Evolutionary conservation across 1,284 basidiomycete genomes (phyloP).

Genomic region (Moesziomyces sp.): DNA sequence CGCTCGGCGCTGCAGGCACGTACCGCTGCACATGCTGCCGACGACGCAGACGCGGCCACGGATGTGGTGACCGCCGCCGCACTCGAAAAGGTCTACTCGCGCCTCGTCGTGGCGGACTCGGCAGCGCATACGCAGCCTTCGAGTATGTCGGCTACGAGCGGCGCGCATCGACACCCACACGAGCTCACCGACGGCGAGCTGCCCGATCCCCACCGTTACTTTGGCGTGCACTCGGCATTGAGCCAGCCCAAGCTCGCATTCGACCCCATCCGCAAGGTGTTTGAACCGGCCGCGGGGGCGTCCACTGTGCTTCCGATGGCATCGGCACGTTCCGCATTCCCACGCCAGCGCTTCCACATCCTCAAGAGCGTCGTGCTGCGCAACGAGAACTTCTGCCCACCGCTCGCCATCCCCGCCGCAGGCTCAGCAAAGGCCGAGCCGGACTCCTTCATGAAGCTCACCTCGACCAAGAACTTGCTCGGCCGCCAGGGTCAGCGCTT

Average conservation of each 20-base stretch:
- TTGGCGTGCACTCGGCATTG: constrained; percentile 88
- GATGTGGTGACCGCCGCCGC: constrained; percentile 57
- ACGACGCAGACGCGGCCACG: constrained; percentile 5
- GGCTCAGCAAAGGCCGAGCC: constrained; percentile 10
- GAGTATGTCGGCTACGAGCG: constrained; percentile 1
- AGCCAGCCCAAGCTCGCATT: constrained; percentile 93
- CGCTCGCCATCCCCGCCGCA: constrained; percentile 45
- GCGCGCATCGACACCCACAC: constrained; percentile 22
- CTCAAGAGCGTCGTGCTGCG: constrained; percentile 59
- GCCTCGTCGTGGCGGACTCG: constrained; percentile 59
- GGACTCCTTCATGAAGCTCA: constrained; percentile 73
- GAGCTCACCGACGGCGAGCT: constrained; percentile 70
- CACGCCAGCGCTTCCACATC: constrained; percentile 57
- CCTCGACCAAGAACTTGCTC: constrained; percentile 93
- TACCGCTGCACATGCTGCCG: not conserved
- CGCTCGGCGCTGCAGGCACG: not conserved
- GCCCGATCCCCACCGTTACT: constrained; percentile 84
- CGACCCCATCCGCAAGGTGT: constrained; percentile 83
- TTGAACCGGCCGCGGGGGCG: constrained; percentile 71
- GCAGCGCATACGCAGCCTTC: constrained; percentile 21
- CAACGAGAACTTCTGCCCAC: constrained; percentile 66
- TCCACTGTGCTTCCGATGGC: constrained; percentile 53
- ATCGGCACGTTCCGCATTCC: constrained; percentile 37
- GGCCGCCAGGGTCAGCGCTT: constrained; percentile 91
- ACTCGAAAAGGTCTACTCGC: constrained; percentile 60